Percentiles rank a stretch among this genome's conserved stretches.
Conservation (phyloP, 1,284 basidiomycete species). For the Trichosporon faecale region DNA sequence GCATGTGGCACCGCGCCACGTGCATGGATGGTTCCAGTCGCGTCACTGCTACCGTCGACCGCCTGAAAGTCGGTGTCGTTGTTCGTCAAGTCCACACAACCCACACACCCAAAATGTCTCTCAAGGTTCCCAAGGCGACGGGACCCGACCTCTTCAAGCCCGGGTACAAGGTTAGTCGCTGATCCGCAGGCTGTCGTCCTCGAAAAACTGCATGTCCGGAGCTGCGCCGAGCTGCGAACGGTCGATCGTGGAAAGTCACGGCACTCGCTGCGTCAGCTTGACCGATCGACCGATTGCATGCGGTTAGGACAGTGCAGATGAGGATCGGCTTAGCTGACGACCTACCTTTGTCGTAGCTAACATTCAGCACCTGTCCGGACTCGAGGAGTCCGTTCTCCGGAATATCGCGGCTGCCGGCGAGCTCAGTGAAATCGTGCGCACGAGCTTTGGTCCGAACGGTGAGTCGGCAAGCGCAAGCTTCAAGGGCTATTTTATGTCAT, state of each 20-base stretch:
- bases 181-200: not conserved
- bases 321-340: too few species aligned
- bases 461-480: constrained; percentile 41
- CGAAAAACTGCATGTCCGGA: not conserved
- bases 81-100: not conserved
- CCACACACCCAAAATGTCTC: constrained; percentile 18
- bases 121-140: constrained; percentile 75
- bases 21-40: constrained; percentile 10
- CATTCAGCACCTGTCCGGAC: constrained; percentile 72
- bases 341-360: too few species aligned
- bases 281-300: not conserved
- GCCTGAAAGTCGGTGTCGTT: not conserved
- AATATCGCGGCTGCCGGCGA: constrained; percentile 96
- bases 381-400: constrained; percentile 88
- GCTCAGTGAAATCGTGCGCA: constrained; percentile 90
- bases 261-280: not conserved
- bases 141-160: constrained; percentile 81
- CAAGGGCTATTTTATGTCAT: not conserved
- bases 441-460: constrained; percentile 95
- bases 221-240: not conserved
- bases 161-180: constrained; percentile 22
- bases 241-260: not conserved
- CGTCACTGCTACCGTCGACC: not conserved
- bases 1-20: constrained; percentile 9
- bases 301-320: too few species aligned